Conservation (phyloP, 2,329 filamentous ascomycete genomes). For the Colletotrichum nymphaeae region DNA sequence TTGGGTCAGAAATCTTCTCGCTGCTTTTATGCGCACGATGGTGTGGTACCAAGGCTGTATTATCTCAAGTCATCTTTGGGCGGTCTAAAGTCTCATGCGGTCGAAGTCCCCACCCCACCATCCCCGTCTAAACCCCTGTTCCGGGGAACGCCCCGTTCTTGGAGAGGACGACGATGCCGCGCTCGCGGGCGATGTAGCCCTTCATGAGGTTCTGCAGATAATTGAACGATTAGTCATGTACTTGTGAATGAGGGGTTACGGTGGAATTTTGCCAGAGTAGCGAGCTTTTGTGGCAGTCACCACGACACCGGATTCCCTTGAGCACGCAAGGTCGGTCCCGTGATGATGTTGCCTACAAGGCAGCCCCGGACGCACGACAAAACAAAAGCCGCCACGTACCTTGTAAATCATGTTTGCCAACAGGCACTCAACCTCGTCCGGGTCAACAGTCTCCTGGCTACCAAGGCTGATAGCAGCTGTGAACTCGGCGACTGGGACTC, state of each 20-base stretch:
- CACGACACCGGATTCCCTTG: background rate
- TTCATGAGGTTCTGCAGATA: constrained; percentile 87
- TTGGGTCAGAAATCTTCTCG: background rate
- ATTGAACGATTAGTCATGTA: constrained; percentile 47
- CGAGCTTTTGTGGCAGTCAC: background rate
- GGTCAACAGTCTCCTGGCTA: constrained; percentile 76
- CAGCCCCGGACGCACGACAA: constrained; percentile 1
- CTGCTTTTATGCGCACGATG: background rate
- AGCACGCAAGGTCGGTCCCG: background rate
- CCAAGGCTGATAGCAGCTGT: constrained; percentile 84
- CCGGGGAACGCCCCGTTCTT: constrained; percentile 95
- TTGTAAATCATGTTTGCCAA: constrained; percentile 99
- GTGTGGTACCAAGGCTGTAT: background rate
- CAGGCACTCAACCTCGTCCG: constrained; percentile 95
- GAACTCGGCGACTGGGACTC: constrained; percentile 87
- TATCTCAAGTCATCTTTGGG: background rate
- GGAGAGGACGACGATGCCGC: constrained; percentile 90
- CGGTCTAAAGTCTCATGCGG: background rate
- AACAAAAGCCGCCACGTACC: constrained; percentile 62
- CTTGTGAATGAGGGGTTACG: constrained; percentile 8
- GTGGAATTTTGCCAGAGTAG: background rate
- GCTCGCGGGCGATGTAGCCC: constrained; percentile 94
- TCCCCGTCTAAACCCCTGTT: constrained; percentile 71
- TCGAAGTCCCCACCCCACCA: background rate
- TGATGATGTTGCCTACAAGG: constrained; percentile 15